phyloP scores from a whole-genome alignment of 495 filamentous ascomycete genomes.

The Talaromyces adpressus region DNA sequence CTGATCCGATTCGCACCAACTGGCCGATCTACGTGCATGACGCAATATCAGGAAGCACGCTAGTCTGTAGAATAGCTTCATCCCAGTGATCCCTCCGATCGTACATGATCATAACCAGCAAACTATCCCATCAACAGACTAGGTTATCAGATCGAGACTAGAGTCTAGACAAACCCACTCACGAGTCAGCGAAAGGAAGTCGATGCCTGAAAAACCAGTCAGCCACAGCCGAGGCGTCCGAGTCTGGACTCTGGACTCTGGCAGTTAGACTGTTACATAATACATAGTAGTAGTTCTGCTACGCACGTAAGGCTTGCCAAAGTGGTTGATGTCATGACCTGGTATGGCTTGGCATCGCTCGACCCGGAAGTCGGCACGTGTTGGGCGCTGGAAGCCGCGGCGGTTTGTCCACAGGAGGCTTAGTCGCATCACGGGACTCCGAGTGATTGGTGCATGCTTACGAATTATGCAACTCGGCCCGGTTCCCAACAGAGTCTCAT shows the following conservation, averaged over 20 bases:
- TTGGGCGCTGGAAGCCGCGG: background rate
- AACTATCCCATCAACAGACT: background rate
- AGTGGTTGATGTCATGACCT: background rate
- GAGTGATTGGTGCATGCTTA: background rate
- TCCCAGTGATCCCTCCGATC: background rate
- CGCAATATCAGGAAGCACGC: background rate
- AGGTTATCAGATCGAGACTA: background rate
- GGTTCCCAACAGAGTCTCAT: no score
- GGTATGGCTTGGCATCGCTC: background rate
- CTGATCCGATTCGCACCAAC: background rate
- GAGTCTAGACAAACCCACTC: no score
- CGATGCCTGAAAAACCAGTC: background rate
- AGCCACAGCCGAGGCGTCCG: background rate
- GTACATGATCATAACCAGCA: background rate
- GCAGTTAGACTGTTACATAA: no score
- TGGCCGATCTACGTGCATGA: background rate
- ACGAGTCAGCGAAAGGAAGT: no score
- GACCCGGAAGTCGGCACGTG: slow-evolving; percentile 1
- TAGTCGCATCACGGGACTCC: background rate
- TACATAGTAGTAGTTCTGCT: no score
- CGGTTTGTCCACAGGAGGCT: background rate
- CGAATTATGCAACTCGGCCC: background rate
- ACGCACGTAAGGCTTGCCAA: background rate
- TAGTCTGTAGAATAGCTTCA: no score
- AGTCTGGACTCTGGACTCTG: no score